A percentile compares a stretch with the other conserved stretches of the same genome.
Evolutionary conservation across 306 rosid species (phyloP).

Genomic region (Lupinus albus): DNA sequence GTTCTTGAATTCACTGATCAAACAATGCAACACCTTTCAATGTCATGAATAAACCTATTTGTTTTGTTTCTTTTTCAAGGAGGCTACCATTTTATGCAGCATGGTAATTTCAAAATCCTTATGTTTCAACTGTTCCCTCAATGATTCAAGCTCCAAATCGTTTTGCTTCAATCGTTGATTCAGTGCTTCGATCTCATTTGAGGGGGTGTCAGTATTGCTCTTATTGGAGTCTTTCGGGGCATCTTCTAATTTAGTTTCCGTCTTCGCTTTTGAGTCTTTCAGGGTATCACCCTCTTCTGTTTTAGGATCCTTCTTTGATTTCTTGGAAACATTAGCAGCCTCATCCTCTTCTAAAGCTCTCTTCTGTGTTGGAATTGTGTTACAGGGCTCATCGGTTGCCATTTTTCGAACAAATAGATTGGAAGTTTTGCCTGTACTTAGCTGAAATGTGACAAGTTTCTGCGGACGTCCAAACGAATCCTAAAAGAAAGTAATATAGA

Average conservation of each 20-base stretch:
- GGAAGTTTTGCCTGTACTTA: constrained; percentile 40
- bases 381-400: constrained; percentile 31
- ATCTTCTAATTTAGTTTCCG: constrained; percentile 44
- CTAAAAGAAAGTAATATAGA: constrained; percentile 46
- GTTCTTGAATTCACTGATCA: constrained; percentile 13
- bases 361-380: constrained; percentile 33
- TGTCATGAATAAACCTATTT: background rate
- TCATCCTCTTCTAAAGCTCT: constrained; percentile 58
- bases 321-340: constrained; percentile 43
- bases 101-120: constrained; percentile 55
- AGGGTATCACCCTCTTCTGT: constrained; percentile 33
- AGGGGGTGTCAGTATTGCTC: constrained; percentile 39
- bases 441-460: constrained; percentile 48
- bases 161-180: constrained; percentile 47
- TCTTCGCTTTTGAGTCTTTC: constrained; percentile 49
- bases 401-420: constrained; percentile 59
- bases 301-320: constrained; percentile 52
- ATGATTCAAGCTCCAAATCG: constrained; percentile 50
- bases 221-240: constrained; percentile 13
- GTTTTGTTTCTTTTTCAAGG: background rate
- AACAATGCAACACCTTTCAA: background rate
- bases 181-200: constrained; percentile 50
- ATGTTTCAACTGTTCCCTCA: constrained; percentile 46
- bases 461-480: constrained; percentile 69
- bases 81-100: constrained; percentile 48